A percentile compares a stretch with the other conserved stretches of the same genome.
Evolutionary conservation across 2,329 filamentous ascomycete genomes (phyloP).

Genomic region (Diaporthe batatas): DNA sequence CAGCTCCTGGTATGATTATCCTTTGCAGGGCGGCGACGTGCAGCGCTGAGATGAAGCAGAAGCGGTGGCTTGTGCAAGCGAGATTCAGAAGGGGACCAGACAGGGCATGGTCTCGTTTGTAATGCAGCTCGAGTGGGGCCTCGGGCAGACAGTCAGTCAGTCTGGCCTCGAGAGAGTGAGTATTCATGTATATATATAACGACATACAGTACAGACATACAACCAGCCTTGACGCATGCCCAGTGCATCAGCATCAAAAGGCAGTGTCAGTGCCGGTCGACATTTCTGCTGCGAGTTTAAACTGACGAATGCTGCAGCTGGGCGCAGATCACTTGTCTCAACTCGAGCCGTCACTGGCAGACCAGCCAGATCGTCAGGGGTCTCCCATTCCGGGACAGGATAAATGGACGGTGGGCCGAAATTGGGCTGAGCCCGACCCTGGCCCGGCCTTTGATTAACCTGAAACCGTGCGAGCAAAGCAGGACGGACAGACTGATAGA

Average conservation of each 20-base stretch:
- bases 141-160: no score
- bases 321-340: constrained; percentile 32
- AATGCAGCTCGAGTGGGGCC: neutral
- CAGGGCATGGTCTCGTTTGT: neutral
- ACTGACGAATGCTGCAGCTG: constrained; percentile 25
- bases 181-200: no score
- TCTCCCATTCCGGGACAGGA: constrained; percentile 29
- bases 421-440: constrained; percentile 34
- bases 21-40: neutral
- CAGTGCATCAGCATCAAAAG: constrained; percentile 2
- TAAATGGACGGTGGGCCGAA: constrained; percentile 26
- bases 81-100: constrained; percentile 16
- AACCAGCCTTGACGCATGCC: neutral
- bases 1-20: neutral
- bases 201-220: neutral
- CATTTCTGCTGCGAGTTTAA: constrained; percentile 29
- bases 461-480: constrained; percentile 33
- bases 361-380: constrained; percentile 28
- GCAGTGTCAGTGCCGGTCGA: constrained; percentile 3
- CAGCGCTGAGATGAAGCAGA: constrained; percentile 27
- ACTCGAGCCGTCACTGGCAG: constrained; percentile 20
- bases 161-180: neutral
- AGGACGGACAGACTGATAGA: neutral
- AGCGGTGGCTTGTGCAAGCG: constrained; percentile 25
- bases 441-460: constrained; percentile 34